Percentiles rank a stretch among this genome's conserved stretches.
Conservation (phyloP, 371 early-diverging fungal genomes). For the Phascolomyces articulosus region DNA sequence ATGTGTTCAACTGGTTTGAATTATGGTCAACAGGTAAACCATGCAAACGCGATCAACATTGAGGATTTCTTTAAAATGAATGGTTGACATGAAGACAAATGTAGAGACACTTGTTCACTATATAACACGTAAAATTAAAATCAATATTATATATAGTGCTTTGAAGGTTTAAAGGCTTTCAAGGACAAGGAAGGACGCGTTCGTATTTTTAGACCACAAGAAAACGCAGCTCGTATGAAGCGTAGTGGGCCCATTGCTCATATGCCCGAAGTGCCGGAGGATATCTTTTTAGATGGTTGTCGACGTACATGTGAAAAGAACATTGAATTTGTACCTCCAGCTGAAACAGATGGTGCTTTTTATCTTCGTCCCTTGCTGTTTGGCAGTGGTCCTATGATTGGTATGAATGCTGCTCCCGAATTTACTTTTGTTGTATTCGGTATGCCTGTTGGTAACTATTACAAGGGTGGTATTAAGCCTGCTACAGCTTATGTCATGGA, state of each 20-base stretch:
- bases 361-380: conserved; percentile 76
- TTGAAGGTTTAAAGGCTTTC: conserved; percentile 88
- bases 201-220: conserved; percentile 76
- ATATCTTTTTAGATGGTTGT: conserved; percentile 70
- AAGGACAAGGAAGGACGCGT: conserved; percentile 72
- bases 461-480: conserved; percentile 71
- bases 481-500: conserved; percentile 72
- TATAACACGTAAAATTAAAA: too few species aligned
- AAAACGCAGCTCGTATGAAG: conserved; percentile 72
- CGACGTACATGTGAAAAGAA: conserved; percentile 63
- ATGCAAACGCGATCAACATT: too few species aligned
- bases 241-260: conserved; percentile 57
- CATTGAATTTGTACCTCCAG: conserved; percentile 75
- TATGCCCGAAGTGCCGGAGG: conserved; percentile 70
- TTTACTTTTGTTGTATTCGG: conserved; percentile 75
- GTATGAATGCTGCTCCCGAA: conserved; percentile 69
- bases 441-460: conserved; percentile 73
- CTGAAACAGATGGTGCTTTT: conserved; percentile 64
- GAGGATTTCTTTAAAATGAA: too few species aligned
- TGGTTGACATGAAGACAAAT: too few species aligned
- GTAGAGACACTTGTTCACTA: too few species aligned
- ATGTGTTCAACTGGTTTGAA: conserved; percentile 67
- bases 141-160: conserved; percentile 55
- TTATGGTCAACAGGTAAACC: conserved; percentile 72
- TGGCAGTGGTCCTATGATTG: conserved; percentile 74